Evolutionary conservation across 495 filamentous ascomycete species (phyloP), one percentile per base, ranked within the genome.

Genomic region (Trypethelium eluteriae): DNA sequence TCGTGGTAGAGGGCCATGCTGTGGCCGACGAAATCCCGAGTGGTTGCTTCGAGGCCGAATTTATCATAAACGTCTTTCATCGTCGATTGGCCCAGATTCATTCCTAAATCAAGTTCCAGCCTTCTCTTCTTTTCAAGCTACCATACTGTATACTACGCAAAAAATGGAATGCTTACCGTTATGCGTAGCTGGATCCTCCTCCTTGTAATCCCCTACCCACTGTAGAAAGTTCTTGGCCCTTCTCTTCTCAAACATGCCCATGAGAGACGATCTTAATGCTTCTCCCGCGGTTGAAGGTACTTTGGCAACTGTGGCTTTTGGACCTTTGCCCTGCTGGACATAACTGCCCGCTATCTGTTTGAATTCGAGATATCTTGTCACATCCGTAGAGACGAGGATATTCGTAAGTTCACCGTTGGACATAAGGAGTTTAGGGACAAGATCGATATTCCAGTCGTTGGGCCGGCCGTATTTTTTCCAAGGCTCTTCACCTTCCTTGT

Each of bases 381-480:
- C 94, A 74, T 97, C 92, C 74, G 94, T 98, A 39, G 91, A 95
- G 62, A 96, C 91, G 71, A 97, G 83, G 76, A 96, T 96, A 78
- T 97, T 98, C 68, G 94, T 99, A 76, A 99, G 83, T 80, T 99
- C 92, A 75, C 94, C 94, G 73, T 96, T 96, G 25, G 94, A 90
- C 92, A 99, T 98, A 75, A 99, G 82, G 63, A 99, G 85, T 83
- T 99, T 99, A 67, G 94, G 93, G 57, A 98, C 92, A 70, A 99
- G 83, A 74, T 98, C 95, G 78, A 99, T 93, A 81, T 97, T 98
- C 94, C 94, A 99, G 84, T 99, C 94, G 81, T 99, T 97, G 77
- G 88, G 81, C 66, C 95, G 85, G 71, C 93, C 89, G 78, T 96
- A 95, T 79, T 96, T 90, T 84, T 96, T 93, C 95, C 93, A 96